Percentiles rank a stretch among this genome's conserved stretches.
phyloP scores from a whole-genome alignment of 2,329 filamentous ascomycete species.

The Orbilia blumenaviensis region DNA sequence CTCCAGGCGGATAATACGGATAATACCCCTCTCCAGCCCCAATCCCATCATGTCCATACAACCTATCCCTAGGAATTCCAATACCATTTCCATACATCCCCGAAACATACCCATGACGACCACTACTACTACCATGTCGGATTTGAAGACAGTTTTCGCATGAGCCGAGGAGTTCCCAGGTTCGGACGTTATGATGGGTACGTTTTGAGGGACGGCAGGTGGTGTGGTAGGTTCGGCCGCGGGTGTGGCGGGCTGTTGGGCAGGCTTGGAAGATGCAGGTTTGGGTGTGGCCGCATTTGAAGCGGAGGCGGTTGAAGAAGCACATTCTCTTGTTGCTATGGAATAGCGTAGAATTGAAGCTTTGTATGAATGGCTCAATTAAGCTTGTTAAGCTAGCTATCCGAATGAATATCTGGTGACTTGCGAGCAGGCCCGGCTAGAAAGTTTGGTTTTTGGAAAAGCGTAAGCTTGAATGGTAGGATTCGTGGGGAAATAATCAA shows the following conservation, averaged over 20 bases:
- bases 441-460: not conserved
- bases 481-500: not conserved
- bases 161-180: conserved; percentile 33
- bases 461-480: not conserved
- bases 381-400: not conserved
- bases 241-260: conserved; percentile 11
- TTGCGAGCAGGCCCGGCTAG: no score
- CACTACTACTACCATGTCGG: not conserved
- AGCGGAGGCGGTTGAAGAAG: conserved; percentile 53
- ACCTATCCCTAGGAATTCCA: not conserved
- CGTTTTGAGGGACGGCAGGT: conserved; percentile 35
- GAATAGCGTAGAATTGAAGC: not conserved
- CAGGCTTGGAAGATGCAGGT: conserved; percentile 46
- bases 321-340: conserved; percentile 16
- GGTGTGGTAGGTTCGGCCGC: conserved; percentile 27
- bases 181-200: not conserved
- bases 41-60: not conserved
- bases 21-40: conserved; percentile 21
- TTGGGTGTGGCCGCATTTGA: conserved; percentile 51
- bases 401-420: not conserved
- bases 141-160: conserved; percentile 30
- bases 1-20: conserved; percentile 1
- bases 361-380: no score
- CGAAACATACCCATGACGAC: not conserved
- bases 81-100: conserved; percentile 5